These are phyloP conservation scores for Cocos nucifera DNA, from an alignment of 176 grass and related monocot species.

Conservation along the genomic window DNA sequence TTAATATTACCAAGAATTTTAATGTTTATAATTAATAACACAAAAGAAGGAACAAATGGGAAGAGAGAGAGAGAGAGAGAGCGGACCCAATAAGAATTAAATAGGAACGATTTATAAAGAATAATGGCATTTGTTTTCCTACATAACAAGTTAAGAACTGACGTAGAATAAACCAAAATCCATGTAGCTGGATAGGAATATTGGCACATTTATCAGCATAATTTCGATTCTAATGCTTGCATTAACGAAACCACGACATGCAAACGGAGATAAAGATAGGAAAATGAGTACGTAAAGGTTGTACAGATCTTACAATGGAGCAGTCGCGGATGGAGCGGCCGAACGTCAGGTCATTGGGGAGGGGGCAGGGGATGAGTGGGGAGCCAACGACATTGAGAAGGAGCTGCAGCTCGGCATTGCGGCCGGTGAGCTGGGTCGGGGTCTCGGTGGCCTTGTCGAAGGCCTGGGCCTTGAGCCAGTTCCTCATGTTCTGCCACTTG, in stretches of 20 bases:
- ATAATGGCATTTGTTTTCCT: no score
- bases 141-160: no score
- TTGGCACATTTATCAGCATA: no score
- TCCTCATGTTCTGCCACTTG: slow-evolving; percentile 45
- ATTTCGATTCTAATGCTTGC: no score
- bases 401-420: slow-evolving; percentile 69
- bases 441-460: slow-evolving; percentile 65
- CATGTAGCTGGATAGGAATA: no score
- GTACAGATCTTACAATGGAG: slow-evolving; percentile 51
- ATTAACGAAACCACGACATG: not conserved
- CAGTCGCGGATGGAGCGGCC: slow-evolving; percentile 75
- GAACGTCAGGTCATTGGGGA: slow-evolving; percentile 81
- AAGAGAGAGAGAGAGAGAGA: no score
- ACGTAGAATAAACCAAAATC: no score
- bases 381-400: slow-evolving; percentile 90
- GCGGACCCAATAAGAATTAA: no score
- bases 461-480: slow-evolving; percentile 81
- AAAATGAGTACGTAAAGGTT: not conserved
- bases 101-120: no score
- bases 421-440: slow-evolving; percentile 12
- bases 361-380: slow-evolving; percentile 76
- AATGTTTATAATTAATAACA: no score
- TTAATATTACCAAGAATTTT: no score
- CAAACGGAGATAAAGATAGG: not conserved
- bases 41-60: no score